Evolutionary conservation across 768 basidiomycete species (phyloP).

Genomic region (Tylopilus sp.): DNA sequence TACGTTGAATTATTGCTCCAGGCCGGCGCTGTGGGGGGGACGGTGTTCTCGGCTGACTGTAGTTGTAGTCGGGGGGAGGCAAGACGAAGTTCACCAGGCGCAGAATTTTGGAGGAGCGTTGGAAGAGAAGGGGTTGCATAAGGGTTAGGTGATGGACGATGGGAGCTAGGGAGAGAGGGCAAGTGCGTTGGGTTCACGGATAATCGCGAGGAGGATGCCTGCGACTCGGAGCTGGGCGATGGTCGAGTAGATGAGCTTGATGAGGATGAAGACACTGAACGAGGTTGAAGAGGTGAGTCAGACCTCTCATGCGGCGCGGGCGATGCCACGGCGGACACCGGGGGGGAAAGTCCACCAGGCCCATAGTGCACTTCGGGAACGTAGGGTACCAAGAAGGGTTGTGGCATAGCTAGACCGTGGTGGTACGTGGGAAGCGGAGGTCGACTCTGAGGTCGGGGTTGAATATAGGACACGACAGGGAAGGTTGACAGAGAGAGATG

Average conservation of each 20-base stretch:
- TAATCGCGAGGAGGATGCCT: slow-evolving; percentile 18
- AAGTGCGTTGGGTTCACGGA: background rate
- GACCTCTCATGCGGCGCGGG: slow-evolving; percentile 29
- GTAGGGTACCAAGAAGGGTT: slow-evolving; percentile 24
- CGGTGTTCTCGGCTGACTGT: background rate
- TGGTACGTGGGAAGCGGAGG: background rate
- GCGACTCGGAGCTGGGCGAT: slow-evolving; percentile 11
- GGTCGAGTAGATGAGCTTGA: slow-evolving; percentile 7
- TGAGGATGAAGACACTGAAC: slow-evolving; percentile 11
- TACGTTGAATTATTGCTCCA: slow-evolving; percentile 14
- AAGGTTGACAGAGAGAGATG: background rate
- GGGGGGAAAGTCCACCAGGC: slow-evolving; percentile 49
- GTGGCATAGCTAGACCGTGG: slow-evolving; percentile 10
- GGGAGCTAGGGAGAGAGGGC: slow-evolving; percentile 9
- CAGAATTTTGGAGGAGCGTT: background rate
- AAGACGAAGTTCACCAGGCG: background rate
- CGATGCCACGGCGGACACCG: slow-evolving; percentile 49
- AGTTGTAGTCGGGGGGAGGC: slow-evolving; percentile 1
- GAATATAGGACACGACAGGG: background rate
- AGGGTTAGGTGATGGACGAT: slow-evolving; percentile 9
- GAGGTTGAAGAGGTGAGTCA: slow-evolving; percentile 9
- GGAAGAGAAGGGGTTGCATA: slow-evolving; percentile 11
- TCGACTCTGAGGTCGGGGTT: background rate
- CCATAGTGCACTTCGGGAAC: slow-evolving; percentile 27
- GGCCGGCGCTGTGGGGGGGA: background rate